phyloP scores from a whole-genome alignment of 306 rosid genomes.

The Gastrolobium villosum region DNA sequence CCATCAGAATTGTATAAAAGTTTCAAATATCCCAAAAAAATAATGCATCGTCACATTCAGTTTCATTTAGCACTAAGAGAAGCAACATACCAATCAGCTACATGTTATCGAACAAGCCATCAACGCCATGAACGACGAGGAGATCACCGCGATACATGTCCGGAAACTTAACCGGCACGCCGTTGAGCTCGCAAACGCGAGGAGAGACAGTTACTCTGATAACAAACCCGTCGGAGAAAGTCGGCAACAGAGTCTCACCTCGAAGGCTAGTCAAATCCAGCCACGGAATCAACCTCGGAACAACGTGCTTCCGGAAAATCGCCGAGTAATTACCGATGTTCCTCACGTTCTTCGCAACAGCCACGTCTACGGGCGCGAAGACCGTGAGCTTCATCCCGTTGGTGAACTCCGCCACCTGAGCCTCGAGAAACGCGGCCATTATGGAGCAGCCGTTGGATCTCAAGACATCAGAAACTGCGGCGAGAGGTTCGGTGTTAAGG shows the following conservation, averaged over 20 bases:
- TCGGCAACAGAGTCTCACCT: conserved; percentile 42
- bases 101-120: conserved; percentile 39
- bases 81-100: neutral
- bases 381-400: conserved; percentile 46
- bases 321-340: conserved; percentile 38
- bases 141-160: conserved; percentile 45
- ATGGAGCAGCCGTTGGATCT: conserved; percentile 48
- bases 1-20: neutral
- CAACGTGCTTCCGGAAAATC: conserved; percentile 48
- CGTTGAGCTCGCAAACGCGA: conserved; percentile 47
- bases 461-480: conserved; percentile 14
- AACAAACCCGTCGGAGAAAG: conserved; percentile 47
- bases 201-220: conserved; percentile 47
- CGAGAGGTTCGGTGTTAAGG: neutral
- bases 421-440: conserved; percentile 48
- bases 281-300: conserved; percentile 49
- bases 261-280: conserved; percentile 42
- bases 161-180: conserved; percentile 31
- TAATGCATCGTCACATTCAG: neutral
- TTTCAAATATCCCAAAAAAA: neutral
- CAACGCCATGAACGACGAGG: conserved; percentile 55
- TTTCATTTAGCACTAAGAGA: neutral
- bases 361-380: conserved; percentile 52
- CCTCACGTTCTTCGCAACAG: conserved; percentile 26
- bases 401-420: conserved; percentile 29